These are phyloP conservation scores for Artomyces pyxidatus DNA, from an alignment of 768 basidiomycete species.

Conservation along the genomic window DNA sequence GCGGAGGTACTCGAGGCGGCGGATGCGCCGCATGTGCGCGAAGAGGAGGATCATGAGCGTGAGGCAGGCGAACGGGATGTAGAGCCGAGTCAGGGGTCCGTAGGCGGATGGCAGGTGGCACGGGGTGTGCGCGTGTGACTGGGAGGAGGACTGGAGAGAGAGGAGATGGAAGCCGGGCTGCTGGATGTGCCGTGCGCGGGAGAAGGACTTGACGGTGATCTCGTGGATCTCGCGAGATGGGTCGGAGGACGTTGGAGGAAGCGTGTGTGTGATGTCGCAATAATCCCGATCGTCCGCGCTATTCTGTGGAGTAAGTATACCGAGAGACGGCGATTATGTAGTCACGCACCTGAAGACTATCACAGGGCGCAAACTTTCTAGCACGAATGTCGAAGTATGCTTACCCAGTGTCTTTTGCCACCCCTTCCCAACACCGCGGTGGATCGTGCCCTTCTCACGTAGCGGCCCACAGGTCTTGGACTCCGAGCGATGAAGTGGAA, in stretches of 20 bases:
- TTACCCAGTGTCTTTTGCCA: constrained; percentile 81
- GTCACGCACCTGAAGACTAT: constrained; percentile 59
- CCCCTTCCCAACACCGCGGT: constrained; percentile 68
- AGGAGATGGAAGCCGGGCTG: constrained; percentile 83
- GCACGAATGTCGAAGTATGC: constrained; percentile 65
- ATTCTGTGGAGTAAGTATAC: background rate
- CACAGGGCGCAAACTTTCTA: constrained; percentile 57
- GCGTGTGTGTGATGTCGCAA: constrained; percentile 63
- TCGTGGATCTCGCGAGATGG: constrained; percentile 44
- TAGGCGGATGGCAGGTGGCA: constrained; percentile 76
- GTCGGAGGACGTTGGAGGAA: constrained; percentile 18
- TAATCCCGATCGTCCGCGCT: constrained; percentile 92
- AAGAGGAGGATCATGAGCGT: constrained; percentile 41
- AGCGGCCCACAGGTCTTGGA: constrained; percentile 68
- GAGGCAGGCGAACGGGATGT: constrained; percentile 54
- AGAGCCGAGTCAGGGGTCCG: constrained; percentile 50
- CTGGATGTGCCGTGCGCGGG: constrained; percentile 61
- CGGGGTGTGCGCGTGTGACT: constrained; percentile 45
- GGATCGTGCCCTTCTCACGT: constrained; percentile 65
- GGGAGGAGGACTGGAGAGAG: constrained; percentile 46
- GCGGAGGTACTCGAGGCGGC: constrained; percentile 8
- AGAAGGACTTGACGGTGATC: constrained; percentile 85
- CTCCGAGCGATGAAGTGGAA: constrained; percentile 74
- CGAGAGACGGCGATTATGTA: background rate
- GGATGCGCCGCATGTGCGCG: constrained; percentile 29